Evolutionary conservation across 306 rosid genomes (phyloP).

Genomic region (Corylus heterophylla): DNA sequence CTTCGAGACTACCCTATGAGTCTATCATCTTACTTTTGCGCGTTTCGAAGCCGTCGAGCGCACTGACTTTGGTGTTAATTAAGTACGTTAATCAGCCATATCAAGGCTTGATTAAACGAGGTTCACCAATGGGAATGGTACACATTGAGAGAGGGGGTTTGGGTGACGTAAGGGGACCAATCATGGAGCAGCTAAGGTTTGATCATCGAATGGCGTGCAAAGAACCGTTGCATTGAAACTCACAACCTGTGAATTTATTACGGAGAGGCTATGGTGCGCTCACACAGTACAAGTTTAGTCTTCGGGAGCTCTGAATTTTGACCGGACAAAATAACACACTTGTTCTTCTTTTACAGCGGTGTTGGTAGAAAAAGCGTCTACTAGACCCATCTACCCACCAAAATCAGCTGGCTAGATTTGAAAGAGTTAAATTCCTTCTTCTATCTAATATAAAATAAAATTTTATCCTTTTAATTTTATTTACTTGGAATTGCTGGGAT

Average conservation of each 20-base stretch:
- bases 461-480: too few species aligned
- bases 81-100: background rate
- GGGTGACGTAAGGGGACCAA: conserved; percentile 43
- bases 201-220: conserved; percentile 43
- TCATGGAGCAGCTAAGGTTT: conserved; percentile 47
- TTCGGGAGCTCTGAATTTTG: background rate
- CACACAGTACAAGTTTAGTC: background rate
- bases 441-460: too few species aligned
- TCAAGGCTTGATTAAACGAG: background rate
- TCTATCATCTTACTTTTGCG: background rate
- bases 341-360: too few species aligned
- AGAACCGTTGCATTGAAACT: conserved; percentile 50
- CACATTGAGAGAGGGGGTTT: background rate
- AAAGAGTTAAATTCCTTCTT: too few species aligned
- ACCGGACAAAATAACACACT: too few species aligned
- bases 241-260: conserved; percentile 24
- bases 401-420: too few species aligned
- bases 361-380: too few species aligned
- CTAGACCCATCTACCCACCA: too few species aligned
- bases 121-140: background rate
- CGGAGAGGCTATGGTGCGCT: background rate
- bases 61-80: conserved; percentile 42
- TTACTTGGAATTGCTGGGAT: too few species aligned
- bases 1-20: background rate
- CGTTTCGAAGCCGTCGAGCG: conserved; percentile 12